Conservation (phyloP, 305 asterid genomes). For the Solanum aculeatissimum region DNA sequence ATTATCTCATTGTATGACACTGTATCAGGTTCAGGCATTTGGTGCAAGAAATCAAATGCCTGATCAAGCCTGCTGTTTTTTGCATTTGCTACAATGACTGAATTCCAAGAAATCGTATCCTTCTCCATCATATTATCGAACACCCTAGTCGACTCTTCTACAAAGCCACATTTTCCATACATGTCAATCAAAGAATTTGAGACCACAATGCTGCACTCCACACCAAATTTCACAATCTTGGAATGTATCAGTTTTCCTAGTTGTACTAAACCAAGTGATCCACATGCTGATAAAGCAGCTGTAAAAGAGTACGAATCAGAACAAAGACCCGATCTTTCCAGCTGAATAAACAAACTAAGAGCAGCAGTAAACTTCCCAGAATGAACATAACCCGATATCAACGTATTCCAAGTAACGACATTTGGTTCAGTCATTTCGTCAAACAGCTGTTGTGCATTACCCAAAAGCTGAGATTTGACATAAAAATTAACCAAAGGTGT, state of each 20-base stretch:
- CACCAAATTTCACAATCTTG: conserved; percentile 56
- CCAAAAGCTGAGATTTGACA: conserved; percentile 28
- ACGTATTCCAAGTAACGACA: conserved; percentile 73
- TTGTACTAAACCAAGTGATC: conserved; percentile 28
- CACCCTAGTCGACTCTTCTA: conserved; percentile 27
- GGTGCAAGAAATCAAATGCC: conserved; percentile 29
- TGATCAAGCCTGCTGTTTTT: conserved; percentile 46
- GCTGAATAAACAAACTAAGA: conserved; percentile 27
- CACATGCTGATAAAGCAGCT: conserved; percentile 59
- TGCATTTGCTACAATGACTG: conserved; percentile 61
- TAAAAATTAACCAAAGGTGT: conserved; percentile 43
- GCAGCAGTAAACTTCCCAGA: conserved; percentile 49
- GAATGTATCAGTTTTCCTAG: conserved; percentile 53
- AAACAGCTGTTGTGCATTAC: conserved; percentile 43
- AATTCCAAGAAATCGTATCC: conserved; percentile 65
- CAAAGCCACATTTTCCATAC: conserved; percentile 68
- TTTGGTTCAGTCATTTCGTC: conserved; percentile 62
- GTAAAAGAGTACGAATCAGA: conserved; percentile 61
- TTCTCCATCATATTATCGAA: conserved; percentile 28
- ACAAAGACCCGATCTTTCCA: conserved; percentile 36
- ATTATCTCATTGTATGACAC: conserved; percentile 63
- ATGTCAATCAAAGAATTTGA: conserved; percentile 63
- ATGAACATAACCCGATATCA: conserved; percentile 59
- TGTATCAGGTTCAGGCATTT: conserved; percentile 52
- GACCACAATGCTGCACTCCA: conserved; percentile 33